Evolutionary conservation across 208 protist species (phyloP).

Genomic region (Trypanosoma theileri): DNA sequence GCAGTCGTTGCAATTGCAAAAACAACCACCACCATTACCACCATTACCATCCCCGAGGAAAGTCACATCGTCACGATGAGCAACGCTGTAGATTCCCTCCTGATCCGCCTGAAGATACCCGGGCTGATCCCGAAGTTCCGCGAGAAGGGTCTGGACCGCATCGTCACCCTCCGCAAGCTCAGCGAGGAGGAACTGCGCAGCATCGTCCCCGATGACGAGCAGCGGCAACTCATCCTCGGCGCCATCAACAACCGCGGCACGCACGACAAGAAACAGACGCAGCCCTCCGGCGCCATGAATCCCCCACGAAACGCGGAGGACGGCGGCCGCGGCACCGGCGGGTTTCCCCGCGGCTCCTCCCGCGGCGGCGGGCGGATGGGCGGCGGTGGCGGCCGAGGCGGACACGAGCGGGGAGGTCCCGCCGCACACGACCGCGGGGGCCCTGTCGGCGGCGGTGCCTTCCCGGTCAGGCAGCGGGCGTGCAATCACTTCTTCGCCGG

Average conservation of each 20-base stretch:
- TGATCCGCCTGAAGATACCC: slow-evolving; percentile 73
- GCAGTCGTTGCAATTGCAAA: slow-evolving; percentile 7
- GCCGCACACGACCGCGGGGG: slow-evolving; percentile 38
- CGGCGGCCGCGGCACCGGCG: slow-evolving; percentile 24
- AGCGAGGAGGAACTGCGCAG: slow-evolving; percentile 60
- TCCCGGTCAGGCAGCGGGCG: slow-evolving; percentile 32
- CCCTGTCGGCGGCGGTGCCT: slow-evolving; percentile 22
- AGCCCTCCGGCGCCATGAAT: slow-evolving; percentile 29
- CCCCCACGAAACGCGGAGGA: slow-evolving; percentile 36
- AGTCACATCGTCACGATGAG: slow-evolving; percentile 19
- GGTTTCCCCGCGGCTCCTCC: slow-evolving; percentile 10
- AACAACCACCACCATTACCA: slow-evolving; percentile 1
- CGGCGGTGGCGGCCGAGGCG: slow-evolving; percentile 36
- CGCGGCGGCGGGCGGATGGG: slow-evolving; percentile 36
- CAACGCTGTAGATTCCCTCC: slow-evolving; percentile 72
- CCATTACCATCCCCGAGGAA: neutral
- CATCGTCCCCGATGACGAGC: slow-evolving; percentile 71
- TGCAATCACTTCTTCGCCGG: slow-evolving; percentile 74
- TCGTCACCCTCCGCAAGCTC: slow-evolving; percentile 75
- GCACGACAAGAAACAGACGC: slow-evolving; percentile 37
- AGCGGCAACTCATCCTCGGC: slow-evolving; percentile 63
- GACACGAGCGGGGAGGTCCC: slow-evolving; percentile 41
- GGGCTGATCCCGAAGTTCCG: slow-evolving; percentile 72
- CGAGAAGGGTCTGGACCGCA: slow-evolving; percentile 67
- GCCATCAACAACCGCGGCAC: slow-evolving; percentile 77